Percentiles rank a stretch among this genome's conserved stretches.
These are phyloP conservation scores for Oldenlandia corymbosa DNA, from an alignment of 257 asterid genomes.

Conservation along the genomic window DNA sequence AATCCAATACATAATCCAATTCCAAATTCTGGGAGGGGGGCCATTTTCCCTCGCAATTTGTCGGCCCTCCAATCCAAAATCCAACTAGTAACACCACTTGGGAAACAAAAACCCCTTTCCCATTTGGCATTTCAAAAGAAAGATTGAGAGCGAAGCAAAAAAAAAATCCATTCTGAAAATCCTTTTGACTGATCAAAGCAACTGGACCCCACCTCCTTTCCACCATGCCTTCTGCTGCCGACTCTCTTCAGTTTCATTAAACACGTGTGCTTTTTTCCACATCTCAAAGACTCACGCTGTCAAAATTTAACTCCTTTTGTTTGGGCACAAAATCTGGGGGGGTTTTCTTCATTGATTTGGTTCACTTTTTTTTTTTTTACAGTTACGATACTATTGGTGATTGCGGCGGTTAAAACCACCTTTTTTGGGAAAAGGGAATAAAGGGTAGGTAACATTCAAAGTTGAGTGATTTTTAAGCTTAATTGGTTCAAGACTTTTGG, in stretches of 20 bases:
- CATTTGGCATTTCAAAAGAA: background rate
- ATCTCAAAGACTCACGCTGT: constrained; percentile 16
- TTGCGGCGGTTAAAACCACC: background rate
- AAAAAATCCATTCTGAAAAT: too few relatives aligned
- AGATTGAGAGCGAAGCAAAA: background rate
- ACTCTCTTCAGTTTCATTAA: constrained; percentile 21
- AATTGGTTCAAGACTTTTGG: constrained; percentile 26
- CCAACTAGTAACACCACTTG: too few relatives aligned
- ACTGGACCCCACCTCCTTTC: constrained; percentile 13
- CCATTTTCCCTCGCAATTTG: background rate
- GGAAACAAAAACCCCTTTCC: too few relatives aligned
- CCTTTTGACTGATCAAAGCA: too few relatives aligned
- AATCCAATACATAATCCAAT: background rate
- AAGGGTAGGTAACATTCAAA: background rate
- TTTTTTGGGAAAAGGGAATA: too few relatives aligned
- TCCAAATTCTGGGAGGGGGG: constrained; percentile 8
- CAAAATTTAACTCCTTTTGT: too few relatives aligned
- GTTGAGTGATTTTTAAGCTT: constrained; percentile 1
- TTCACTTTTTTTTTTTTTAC: constrained; percentile 10
- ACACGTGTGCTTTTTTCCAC: constrained; percentile 37
- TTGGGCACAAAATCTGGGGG: too few relatives aligned
- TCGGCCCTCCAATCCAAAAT: too few relatives aligned
- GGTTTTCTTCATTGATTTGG: background rate
- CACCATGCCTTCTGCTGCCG: constrained; percentile 31
- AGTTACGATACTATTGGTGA: background rate